Base-by-base conservation (phyloP, 768 basidiomycete genomes). In the Mycena filopes region DNA sequence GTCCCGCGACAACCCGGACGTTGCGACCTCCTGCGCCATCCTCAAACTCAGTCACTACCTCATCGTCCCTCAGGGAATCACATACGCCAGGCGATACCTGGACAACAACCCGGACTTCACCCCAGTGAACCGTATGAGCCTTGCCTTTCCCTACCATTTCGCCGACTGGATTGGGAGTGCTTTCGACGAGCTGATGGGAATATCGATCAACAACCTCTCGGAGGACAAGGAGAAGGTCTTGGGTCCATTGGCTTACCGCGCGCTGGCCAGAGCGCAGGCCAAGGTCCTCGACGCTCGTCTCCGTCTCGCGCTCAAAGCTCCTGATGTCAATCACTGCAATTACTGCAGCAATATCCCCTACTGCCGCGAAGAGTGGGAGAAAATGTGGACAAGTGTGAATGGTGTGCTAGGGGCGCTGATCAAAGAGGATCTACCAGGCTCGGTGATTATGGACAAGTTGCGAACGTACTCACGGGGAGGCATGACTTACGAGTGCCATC, bases 11-110 rank as follows among this genome's bases (percentile, higher is more conserved):
- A 15, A 15, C 1, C 63, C 63, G 12, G 12, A 3, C 3, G 6
- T 47, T 6, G 25, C 47, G 2, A 36, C 9, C 21, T 45, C 4
- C n/a, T 60, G 64, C 12, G 51, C 64, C 3, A 29, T 63, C 20
- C 40, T 63, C 18, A 63, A 56, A 29, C 4, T 43, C 36, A 50
- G 62, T 36, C 55, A 60, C 15, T 65, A 55, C 36, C 36, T 65
- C 9, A 53, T 6, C 7, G 57, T 26, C 0, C 23, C 36, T 10
- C 26, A 21, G 0, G 64, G 64, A 0, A 21, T 55, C 20, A 23
- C 6, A 1, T 65, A 31, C 5, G 51, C 64, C 3, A 38, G n/a
- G 8, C 36, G 21, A 10, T 18, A 59, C 13, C 28, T 65, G 38
- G 45, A 59, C 21, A 42, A 47, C 15, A 7, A 48, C 13, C 1